Evolutionary conservation across 1,284 basidiomycete genomes (phyloP).

Genomic region (Fomes fomentarius): DNA sequence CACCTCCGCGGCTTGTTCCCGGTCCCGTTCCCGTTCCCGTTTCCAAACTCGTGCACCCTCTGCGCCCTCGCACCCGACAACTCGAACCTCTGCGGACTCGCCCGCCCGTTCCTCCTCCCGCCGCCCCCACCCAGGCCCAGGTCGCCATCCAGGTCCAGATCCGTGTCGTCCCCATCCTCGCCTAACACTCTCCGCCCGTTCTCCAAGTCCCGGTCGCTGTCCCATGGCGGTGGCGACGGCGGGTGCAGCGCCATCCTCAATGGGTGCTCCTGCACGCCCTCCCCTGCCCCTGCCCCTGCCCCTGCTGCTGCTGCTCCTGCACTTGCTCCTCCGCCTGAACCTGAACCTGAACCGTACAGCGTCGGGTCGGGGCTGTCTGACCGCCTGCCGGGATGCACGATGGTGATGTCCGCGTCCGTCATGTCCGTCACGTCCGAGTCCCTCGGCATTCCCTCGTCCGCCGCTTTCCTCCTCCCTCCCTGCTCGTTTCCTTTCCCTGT

Average conservation of each 20-base stretch:
- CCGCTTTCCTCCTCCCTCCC: neutral
- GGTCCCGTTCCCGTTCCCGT: no score
- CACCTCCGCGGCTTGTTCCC: conserved; percentile 18
- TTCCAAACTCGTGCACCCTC: conserved; percentile 26
- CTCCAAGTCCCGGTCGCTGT: conserved; percentile 30
- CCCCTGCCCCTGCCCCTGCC: conserved; percentile 6
- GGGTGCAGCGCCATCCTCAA: conserved; percentile 41
- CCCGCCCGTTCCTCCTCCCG: conserved; percentile 15
- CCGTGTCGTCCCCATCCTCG: neutral
- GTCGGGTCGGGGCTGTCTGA: conserved; percentile 17
- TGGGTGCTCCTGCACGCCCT: conserved; percentile 30
- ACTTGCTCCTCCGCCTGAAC: no score
- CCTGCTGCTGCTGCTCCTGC: no score
- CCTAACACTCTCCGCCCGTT: neutral
- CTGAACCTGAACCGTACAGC: conserved; percentile 18
- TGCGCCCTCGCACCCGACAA: conserved; percentile 21
- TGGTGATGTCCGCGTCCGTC: conserved; percentile 20
- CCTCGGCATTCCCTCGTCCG: neutral
- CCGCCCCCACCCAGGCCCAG: conserved; percentile 8
- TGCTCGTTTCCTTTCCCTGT: conserved; percentile 1
- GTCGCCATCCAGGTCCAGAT: neutral
- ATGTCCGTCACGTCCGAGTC: conserved; percentile 3
- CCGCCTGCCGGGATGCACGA: conserved; percentile 6
- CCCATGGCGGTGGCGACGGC: conserved; percentile 63
- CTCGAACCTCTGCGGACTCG: conserved; percentile 19